Evolutionary conservation across 208 protist species (phyloP), one percentile per base, ranked within the genome.

Genomic region (Trypanosoma theileri): DNA sequence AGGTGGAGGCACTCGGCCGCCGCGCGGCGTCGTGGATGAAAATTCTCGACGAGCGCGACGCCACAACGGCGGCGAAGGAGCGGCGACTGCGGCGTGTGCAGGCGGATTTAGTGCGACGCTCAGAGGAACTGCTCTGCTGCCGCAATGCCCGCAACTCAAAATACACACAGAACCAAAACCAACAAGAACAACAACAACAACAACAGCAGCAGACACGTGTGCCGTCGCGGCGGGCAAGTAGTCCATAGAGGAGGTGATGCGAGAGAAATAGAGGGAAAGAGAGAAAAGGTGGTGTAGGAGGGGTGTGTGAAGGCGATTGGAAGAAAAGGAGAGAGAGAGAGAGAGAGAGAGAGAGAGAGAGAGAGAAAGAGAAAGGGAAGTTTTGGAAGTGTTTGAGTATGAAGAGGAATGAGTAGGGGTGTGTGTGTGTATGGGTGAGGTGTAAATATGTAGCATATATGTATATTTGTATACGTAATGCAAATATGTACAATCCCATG

Each of bases 1-100:
- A 84, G 62, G 85, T 94, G 62, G 89, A 94, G 66, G 63, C 72
- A 66, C 79, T 94, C 22, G 77, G 78, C 51, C 82, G 82, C 61
- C 75, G 70, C 55, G 86, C 93, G 41, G 70, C 82, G 9, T 80
- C 65, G 72, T 92, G 87, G 85, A 66, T 95, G 54, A 73, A 75
- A 16, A 91, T 89, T 42, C 66, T 95, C 0, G 82, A 95, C 62
- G 84, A 85, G 61, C 80, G 90, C 19, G 80, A 95, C 54, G 72
- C 64, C 16, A 66, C 71, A 17, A 57, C 92, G 48, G 54, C 69
- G 10, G 46, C 55, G 19, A 91, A 93, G 78, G 86, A 95, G 71
- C 68, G 79, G 63, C 72, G 81, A 19, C 74, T 95, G 69, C 71
- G 71, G 48, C 75, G 71, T 17, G 79, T 88, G 62, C 80, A 90